Base-by-base conservation (phyloP, 495 filamentous ascomycete genomes). In the Penicillium maclennaniae region DNA sequence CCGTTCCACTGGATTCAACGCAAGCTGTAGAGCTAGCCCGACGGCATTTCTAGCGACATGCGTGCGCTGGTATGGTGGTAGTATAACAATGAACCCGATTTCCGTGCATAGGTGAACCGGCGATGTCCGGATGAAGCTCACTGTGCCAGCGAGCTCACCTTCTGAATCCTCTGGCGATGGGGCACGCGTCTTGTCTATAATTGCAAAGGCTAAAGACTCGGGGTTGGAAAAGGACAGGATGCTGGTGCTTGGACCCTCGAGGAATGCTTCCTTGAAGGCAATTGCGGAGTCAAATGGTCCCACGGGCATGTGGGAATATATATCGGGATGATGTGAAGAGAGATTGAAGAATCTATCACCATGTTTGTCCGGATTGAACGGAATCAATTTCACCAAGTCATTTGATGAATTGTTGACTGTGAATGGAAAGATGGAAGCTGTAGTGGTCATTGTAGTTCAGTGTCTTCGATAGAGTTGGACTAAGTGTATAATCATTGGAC, bases 21-120 rank as follows among this genome's bases (percentile, higher is more conserved):
- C 55, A 50, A 56, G 49, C 3, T 50, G 55, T 9, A 62, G 7
- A 15, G 51, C 47, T 14, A 65, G 49, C 10, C 62, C 62, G 20
- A 59, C 59, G 0, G 62, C 56, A 42, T 59, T 56, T 2, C 28
- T 49, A n/a, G 59, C 59, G 7, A 65, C 55, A 40, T 65, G 59
- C 25, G 37, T 65, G 6, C 55, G 53, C 47, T 65, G 62, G 42
- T 57, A 65, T 2, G 62, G 62, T 8, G 62, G 62, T 6, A 65
- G 42, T 25, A 62, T 54, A 7, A 65, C 48, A 17, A 65, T 54
- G 26, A 62, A 65, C 2, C 62, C 62, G 7, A 65, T 51, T 39
- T 65, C 62, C 1, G 59, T 47, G 43, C 47, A 51, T 2, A 65
- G 50, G 26, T 65, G 39, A 2, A 9, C 25, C 0, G 50, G 3